Conservation (phyloP, 805 yeast species). For the Nakazawaea pomicola region DNA sequence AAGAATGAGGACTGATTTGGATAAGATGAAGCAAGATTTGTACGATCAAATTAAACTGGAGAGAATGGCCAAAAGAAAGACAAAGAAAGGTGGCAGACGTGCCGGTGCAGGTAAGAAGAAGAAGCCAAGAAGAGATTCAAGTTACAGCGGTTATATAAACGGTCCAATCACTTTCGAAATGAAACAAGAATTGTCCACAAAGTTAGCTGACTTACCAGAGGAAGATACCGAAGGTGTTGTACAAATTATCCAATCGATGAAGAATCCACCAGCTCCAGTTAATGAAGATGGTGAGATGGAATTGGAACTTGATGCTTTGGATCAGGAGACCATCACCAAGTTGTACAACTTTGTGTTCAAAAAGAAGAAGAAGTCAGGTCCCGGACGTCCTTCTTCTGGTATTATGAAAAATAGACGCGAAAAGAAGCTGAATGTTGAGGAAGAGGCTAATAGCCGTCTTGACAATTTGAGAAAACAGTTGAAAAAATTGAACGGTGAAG, state of each 20-base stretch:
- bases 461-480: constrained; percentile 70
- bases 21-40: constrained; percentile 74
- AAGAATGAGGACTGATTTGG: constrained; percentile 81
- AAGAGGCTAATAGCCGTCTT: constrained; percentile 61
- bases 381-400: constrained; percentile 10
- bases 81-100: constrained; percentile 28
- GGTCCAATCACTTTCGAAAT: constrained; percentile 79
- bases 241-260: constrained; percentile 74
- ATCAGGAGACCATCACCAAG: constrained; percentile 74
- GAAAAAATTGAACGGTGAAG: constrained; percentile 58
- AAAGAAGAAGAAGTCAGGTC: constrained; percentile 32
- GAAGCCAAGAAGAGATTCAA: constrained; percentile 15
- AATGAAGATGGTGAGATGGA: constrained; percentile 90
- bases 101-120: constrained; percentile 23
- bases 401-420: constrained; percentile 34
- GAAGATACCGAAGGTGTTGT: constrained; percentile 79
- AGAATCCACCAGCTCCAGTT: constrained; percentile 51
- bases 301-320: constrained; percentile 90
- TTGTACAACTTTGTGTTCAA: constrained; percentile 77
- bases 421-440: constrained; percentile 56
- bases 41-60: constrained; percentile 62
- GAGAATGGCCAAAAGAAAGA: constrained; percentile 46
- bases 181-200: constrained; percentile 91
- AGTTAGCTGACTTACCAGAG: constrained; percentile 70
- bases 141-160: constrained; percentile 21